Evolutionary conservation across 306 rosid genomes (phyloP), one percentile per base, ranked within the genome.

Genomic region (Spatholobus suberectus): DNA sequence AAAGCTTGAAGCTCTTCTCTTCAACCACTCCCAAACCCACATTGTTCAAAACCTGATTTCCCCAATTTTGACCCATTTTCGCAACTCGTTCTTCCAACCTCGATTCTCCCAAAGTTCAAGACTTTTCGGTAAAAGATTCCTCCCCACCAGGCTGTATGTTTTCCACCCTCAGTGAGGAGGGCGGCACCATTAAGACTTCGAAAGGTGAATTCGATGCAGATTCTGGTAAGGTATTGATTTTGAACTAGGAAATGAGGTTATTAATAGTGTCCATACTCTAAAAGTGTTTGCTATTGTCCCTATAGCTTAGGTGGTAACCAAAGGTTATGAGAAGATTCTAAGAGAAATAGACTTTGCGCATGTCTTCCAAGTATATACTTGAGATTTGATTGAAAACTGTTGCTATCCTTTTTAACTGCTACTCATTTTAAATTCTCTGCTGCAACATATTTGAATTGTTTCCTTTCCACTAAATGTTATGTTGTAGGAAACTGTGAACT

Each of bases 141-240:
- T 70, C 1, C 58, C 73, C 82, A 52, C 79, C 0, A 87, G 88
- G 70, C 80, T n/a, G n/a, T n/a, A n/a, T 46, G 7, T 89, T 87
- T 75, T 90, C 93, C 7, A 62, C 90, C 1, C 24, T 51, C 34
- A 82, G 63, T 20, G 79, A 65, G 2, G 66, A 34, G 37, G 75
- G 75, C 34, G 40, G 24, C 49, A 67, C 61, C 32, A 79, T 70
- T 0, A 38, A 18, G 1, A 21, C 9, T 2, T 23, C 75, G 1
- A 79, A 79, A 23, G 73, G 79, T 11, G 91, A 88, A 1, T 86
- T 47, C 17, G 93, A 88, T 34, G 91, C 89, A 2, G 94, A 86
- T 86, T 82, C 26, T 14, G 91, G 93, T 73, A 82, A 80, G 41
- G 9, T 49, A 23, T 76, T 51, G 82, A 12, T 23, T 63, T 88